Evolutionary conservation across 202 grass and related monocot genomes (phyloP).

Genomic region (Hordeum pubiflorum): DNA sequence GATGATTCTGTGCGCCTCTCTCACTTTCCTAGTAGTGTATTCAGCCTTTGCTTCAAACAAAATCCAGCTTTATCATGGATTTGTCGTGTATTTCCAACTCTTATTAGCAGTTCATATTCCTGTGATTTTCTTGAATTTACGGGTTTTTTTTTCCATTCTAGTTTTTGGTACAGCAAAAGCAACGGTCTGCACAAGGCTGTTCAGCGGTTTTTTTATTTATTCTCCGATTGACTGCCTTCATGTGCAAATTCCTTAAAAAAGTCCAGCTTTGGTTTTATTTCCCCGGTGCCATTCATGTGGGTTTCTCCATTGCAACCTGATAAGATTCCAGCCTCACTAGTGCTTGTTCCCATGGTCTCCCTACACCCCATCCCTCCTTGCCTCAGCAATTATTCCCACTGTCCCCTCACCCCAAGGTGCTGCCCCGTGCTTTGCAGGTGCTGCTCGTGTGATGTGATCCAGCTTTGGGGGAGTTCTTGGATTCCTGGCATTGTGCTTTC

Average conservation of each 20-base stretch:
- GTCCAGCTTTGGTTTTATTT: not conserved
- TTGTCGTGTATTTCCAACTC: not conserved
- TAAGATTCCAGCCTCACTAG: conserved; percentile 57
- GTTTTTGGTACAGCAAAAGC: conserved; percentile 1
- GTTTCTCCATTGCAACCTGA: conserved; percentile 32
- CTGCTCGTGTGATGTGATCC: not conserved
- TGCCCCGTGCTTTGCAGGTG: conserved; percentile 50
- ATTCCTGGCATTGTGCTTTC: conserved; percentile 36
- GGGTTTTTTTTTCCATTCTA: not conserved
- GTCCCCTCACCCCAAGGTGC: conserved; percentile 63
- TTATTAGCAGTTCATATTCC: not conserved
- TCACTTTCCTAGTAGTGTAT: not conserved
- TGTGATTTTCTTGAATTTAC: not conserved
- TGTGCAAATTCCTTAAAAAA: conserved; percentile 35
- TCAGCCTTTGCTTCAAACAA: not conserved
- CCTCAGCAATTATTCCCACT: conserved; percentile 64
- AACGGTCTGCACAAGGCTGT: conserved; percentile 4
- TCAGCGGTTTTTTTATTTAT: conserved; percentile 8
- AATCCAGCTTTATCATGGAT: not conserved
- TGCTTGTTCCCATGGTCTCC: conserved; percentile 69
- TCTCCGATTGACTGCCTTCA: conserved; percentile 29
- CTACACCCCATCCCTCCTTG: conserved; percentile 54
- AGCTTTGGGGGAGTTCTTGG: conserved; percentile 29
- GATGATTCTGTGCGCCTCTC: not conserved
- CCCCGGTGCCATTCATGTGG: conserved; percentile 11